These are phyloP conservation scores for Suhomyces maxii DNA, from an alignment of 1,139 yeast species.

Conservation along the genomic window DNA sequence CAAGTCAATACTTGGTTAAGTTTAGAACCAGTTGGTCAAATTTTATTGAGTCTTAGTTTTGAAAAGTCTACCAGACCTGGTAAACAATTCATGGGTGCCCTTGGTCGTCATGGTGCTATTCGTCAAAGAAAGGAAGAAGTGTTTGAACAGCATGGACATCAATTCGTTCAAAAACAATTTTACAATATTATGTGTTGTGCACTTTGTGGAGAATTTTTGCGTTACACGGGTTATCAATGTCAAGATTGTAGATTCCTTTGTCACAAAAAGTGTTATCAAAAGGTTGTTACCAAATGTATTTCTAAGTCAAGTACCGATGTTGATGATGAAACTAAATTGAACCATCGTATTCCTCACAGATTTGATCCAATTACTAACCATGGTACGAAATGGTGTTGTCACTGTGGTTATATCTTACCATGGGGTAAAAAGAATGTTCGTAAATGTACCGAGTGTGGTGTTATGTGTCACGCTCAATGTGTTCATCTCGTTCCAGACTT, in stretches of 20 bases:
- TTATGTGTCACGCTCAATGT: constrained; percentile 91
- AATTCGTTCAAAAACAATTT: constrained; percentile 91
- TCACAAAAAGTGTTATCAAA: constrained; percentile 90
- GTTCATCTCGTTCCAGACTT: constrained; percentile 95
- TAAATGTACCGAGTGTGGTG: constrained; percentile 92
- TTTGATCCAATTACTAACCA: constrained; percentile 87
- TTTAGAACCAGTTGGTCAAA: constrained; percentile 92
- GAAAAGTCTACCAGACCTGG: constrained; percentile 61
- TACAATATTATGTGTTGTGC: constrained; percentile 98
- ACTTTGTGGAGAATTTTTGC: constrained; percentile 89
- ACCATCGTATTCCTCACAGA: constrained; percentile 95
- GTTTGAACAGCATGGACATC: constrained; percentile 95
- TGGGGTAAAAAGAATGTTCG: constrained; percentile 95
- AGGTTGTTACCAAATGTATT: constrained; percentile 93
- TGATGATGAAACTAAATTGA: constrained; percentile 87
- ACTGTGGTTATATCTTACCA: constrained; percentile 94
- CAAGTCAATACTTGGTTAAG: constrained; percentile 83
- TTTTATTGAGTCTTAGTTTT: constrained; percentile 73
- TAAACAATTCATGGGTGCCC: constrained; percentile 63
- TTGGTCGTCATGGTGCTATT: constrained; percentile 98
- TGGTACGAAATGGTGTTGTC: constrained; percentile 99
- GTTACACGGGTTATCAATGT: constrained; percentile 94
- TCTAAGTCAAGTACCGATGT: constrained; percentile 84
- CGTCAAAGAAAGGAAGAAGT: constrained; percentile 94
- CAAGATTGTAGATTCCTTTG: constrained; percentile 93